These are phyloP conservation scores for Sporopachydermia lactativora DNA, from an alignment of 805 yeast genomes.

Conservation along the genomic window DNA sequence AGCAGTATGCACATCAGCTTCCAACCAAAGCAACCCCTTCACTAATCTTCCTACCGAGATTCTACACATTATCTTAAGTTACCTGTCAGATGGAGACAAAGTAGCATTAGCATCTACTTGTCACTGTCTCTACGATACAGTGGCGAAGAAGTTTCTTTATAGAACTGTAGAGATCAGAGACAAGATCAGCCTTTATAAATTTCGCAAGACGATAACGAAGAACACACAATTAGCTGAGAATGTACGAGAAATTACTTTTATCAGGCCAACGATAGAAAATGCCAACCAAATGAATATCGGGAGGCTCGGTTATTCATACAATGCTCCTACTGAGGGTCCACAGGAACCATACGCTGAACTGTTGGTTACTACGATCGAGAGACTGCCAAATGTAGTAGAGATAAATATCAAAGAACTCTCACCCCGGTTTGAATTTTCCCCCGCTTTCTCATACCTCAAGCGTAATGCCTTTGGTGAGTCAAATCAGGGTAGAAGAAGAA, in stretches of 20 bases:
- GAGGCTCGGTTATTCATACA: background rate
- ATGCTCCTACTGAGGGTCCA: background rate
- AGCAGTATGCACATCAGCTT: no score
- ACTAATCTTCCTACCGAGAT: background rate
- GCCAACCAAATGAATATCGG: background rate
- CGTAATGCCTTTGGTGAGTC: background rate
- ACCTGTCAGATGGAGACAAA: background rate
- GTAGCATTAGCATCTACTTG: background rate
- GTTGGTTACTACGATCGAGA: background rate
- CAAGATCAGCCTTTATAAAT: background rate
- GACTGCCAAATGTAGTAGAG: background rate
- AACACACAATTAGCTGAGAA: background rate
- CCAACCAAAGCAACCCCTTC: no score
- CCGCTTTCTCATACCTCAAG: background rate
- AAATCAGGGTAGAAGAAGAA: background rate
- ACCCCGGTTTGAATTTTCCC: background rate
- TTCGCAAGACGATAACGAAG: background rate
- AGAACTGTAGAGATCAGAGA: background rate
- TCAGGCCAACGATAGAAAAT: background rate
- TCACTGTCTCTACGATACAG: background rate
- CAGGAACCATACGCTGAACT: background rate
- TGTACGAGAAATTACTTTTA: background rate
- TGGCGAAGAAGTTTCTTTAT: background rate
- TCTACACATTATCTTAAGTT: background rate
- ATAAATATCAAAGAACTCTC: background rate